Percentiles rank a stretch among this genome's conserved stretches.
These are phyloP conservation scores for Tolypocladium pustulatum DNA, from an alignment of 2,329 filamentous ascomycete genomes.

Conservation along the genomic window DNA sequence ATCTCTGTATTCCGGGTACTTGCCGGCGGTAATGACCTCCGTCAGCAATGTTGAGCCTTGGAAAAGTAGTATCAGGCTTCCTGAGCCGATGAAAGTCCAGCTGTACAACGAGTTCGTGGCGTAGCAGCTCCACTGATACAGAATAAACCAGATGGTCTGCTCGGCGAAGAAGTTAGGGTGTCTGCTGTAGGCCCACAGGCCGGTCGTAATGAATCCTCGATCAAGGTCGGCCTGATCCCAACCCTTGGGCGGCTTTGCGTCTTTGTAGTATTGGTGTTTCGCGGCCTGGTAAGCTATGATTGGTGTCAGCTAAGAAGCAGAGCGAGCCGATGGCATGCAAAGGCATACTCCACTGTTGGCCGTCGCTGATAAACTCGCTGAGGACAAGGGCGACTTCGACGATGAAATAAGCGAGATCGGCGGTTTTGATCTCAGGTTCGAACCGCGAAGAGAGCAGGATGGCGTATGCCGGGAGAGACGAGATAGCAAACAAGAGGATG, in stretches of 20 bases:
- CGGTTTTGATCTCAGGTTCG: slow-evolving; percentile 33
- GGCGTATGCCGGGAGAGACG: slow-evolving; percentile 68
- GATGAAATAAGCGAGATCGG: slow-evolving; percentile 37
- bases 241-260: slow-evolving; percentile 56
- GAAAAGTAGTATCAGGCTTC: slow-evolving; percentile 69
- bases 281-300: slow-evolving; percentile 63
- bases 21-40: slow-evolving; percentile 66
- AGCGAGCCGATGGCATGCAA: neutral
- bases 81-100: slow-evolving; percentile 65
- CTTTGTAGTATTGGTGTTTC: slow-evolving; percentile 64
- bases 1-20: slow-evolving; percentile 79
- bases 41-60: slow-evolving; percentile 84
- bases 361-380: slow-evolving; percentile 74
- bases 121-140: slow-evolving; percentile 84
- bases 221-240: slow-evolving; percentile 70
- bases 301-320: neutral
- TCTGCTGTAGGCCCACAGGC: slow-evolving; percentile 78
- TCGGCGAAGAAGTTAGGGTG: slow-evolving; percentile 95
- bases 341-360: slow-evolving; percentile 72
- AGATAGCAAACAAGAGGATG: slow-evolving; percentile 68
- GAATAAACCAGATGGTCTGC: slow-evolving; percentile 75
- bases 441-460: slow-evolving; percentile 64
- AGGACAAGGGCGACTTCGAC: slow-evolving; percentile 40
- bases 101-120: slow-evolving; percentile 60
- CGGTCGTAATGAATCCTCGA: slow-evolving; percentile 75